These are phyloP conservation scores for Rhizopus delemar DNA, from an alignment of 371 early-diverging fungal species.

Conservation along the genomic window DNA sequence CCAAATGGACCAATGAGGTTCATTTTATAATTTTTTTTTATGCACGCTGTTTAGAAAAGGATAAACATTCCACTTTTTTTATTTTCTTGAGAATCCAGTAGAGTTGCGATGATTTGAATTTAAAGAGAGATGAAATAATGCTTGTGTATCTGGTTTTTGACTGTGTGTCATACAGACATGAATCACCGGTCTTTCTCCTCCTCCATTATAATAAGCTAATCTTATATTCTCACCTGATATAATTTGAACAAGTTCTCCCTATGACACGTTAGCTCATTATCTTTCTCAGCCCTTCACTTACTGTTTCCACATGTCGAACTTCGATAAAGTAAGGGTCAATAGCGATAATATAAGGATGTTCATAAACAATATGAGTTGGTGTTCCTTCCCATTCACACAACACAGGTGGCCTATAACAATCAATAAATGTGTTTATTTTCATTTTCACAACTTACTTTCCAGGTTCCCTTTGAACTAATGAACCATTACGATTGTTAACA, in stretches of 20 bases:
- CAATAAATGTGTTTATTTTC: not conserved
- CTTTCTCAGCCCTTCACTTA: conserved; percentile 27
- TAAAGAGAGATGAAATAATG: conserved; percentile 40
- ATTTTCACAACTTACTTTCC: conserved; percentile 31
- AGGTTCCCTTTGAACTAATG: conserved; percentile 38
- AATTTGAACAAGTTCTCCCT: conserved; percentile 54
- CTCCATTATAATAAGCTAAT: conserved; percentile 49
- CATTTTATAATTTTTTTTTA: not conserved
- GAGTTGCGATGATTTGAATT: conserved; percentile 22
- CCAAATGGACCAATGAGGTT: not conserved
- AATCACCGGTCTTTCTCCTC: conserved; percentile 40
- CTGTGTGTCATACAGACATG: conserved; percentile 52
- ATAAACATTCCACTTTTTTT: not conserved
- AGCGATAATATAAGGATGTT: conserved; percentile 87
- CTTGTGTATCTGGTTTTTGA: conserved; percentile 49
- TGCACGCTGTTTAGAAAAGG: not conserved
- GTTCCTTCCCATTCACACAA: conserved; percentile 59
- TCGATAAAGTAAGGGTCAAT: conserved; percentile 88
- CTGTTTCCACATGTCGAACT: conserved; percentile 83
- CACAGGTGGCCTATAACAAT: conserved; percentile 30
- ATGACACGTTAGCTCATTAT: not conserved
- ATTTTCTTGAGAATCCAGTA: conserved; percentile 13
- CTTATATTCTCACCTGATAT: conserved; percentile 54
- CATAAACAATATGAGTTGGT: conserved; percentile 67
- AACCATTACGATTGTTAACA: conserved; percentile 73